phyloP scores from a whole-genome alignment of 805 yeast species.

The Sungouiozyma intestinalis region DNA sequence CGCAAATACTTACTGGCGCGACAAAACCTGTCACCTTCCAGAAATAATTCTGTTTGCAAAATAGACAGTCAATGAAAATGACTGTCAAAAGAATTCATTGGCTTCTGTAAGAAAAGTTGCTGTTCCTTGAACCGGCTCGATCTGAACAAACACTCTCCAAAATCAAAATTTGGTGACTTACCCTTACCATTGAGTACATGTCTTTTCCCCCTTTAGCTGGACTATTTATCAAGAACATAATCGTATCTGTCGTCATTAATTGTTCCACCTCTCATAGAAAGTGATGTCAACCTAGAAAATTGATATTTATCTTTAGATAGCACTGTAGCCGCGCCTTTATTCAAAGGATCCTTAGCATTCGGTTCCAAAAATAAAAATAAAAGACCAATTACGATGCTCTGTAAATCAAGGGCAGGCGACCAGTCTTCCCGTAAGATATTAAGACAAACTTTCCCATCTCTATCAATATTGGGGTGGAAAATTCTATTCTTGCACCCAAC shows the following conservation, averaged over 20 bases:
- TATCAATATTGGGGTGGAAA: conserved; percentile 90
- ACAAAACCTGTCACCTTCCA: background rate
- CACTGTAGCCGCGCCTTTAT: conserved; percentile 74
- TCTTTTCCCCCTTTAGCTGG: background rate
- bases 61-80: no score
- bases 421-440: conserved; percentile 91
- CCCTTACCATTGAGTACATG: no score
- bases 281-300: conserved; percentile 48
- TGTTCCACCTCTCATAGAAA: conserved; percentile 64
- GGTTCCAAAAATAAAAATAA: conserved; percentile 83
- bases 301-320: conserved; percentile 34
- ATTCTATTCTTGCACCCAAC: conserved; percentile 61
- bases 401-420: conserved; percentile 84
- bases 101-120: no score
- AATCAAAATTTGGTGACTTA: no score
- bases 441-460: conserved; percentile 82
- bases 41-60: no score
- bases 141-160: no score
- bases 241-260: conserved; percentile 55
- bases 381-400: conserved; percentile 73
- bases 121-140: no score
- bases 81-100: no score
- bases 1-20: background rate
- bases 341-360: conserved; percentile 84
- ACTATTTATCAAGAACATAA: conserved; percentile 30